Conservation (phyloP, 106 monocot genomes). For the Platanthera guangdongensis region DNA sequence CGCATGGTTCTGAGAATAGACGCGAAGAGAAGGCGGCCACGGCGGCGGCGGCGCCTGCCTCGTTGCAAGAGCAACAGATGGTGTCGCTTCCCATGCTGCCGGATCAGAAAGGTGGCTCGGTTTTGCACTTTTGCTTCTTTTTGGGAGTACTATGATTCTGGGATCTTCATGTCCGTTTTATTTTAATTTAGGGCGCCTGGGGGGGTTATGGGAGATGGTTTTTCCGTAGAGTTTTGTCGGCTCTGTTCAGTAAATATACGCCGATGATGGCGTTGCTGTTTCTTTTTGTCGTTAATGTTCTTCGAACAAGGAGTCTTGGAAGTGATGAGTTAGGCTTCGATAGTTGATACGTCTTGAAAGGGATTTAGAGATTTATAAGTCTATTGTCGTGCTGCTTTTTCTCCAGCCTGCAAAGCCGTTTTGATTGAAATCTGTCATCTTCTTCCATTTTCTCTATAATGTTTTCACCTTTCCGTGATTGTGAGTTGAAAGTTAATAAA, state of each 20-base stretch:
- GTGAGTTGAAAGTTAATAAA: too few species aligned
- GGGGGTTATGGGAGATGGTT: neutral
- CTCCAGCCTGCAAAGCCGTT: neutral
- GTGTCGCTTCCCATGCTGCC: constrained; percentile 3
- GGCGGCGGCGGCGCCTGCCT: neutral
- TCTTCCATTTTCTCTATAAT: neutral
- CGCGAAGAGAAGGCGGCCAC: constrained; percentile 4
- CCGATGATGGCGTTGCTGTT: neutral
- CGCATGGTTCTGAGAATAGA: neutral
- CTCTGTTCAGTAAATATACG: neutral
- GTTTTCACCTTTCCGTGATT: neutral
- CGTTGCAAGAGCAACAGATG: constrained; percentile 3
- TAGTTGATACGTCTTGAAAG: neutral
- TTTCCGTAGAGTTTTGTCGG: constrained; percentile 6
- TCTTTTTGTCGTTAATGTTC: neutral
- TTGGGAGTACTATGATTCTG: neutral
- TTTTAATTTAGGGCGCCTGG: neutral
- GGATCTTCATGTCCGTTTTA: neutral
- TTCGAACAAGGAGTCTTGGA: neutral
- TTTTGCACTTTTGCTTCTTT: neutral
- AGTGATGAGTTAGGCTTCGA: neutral
- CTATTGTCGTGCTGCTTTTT: neutral
- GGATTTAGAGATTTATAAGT: neutral
- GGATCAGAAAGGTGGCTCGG: constrained; percentile 8
- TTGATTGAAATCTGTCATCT: neutral